Base-by-base conservation (phyloP, 2,329 filamentous ascomycete genomes). In the Cadophora malorum region DNA sequence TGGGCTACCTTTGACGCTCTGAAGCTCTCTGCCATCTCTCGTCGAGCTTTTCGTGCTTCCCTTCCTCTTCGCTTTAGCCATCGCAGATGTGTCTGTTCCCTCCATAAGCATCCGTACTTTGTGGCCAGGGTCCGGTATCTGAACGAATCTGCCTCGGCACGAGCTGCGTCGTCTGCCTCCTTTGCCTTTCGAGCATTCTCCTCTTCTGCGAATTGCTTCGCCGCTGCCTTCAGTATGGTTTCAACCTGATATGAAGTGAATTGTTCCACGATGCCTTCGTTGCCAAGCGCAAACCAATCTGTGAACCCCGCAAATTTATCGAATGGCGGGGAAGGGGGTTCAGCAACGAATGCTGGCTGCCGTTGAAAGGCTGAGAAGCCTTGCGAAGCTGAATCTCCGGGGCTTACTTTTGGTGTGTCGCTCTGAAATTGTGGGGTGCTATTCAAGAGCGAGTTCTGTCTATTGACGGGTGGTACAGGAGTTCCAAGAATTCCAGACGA, bases 241-340 rank as follows among this genome's bases (percentile, higher is more conserved):
- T 74, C 70, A 19, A 77, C 72, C 10, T 70, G 68, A 33, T 65
- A 69, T 8, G 68, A 66, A 21, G 66, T 75, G 58, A 78, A 78
- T 41, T 79, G 74, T 23, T 78, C 76, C 16, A 79, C 35, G n/a
- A 79, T 64, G 12, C 77, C 77, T 38, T 73, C 72, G 23, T 74
- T 69, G 1, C 76, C 77, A 7, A 74, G 63, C 9, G 70, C 56
- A 55, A 74, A 52, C 77, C 77, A 78, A 28, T 75, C 64, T 19
- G 74, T 59, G n/a, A 66, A 35, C 7, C 63, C 63, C 33, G 52
- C 35, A 35, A 53, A 64, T 16, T 35, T 53, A 23, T 64, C 63
- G 23, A 55, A 58, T 49, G 50, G 50, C 16, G 38, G 38, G 19
- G 50, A 7, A 19, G 60, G 33, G 6, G 61, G 28, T 21, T 45